Evolutionary conservation across 2,329 filamentous ascomycete species (phyloP).

Genomic region (Monilinia fructicola): DNA sequence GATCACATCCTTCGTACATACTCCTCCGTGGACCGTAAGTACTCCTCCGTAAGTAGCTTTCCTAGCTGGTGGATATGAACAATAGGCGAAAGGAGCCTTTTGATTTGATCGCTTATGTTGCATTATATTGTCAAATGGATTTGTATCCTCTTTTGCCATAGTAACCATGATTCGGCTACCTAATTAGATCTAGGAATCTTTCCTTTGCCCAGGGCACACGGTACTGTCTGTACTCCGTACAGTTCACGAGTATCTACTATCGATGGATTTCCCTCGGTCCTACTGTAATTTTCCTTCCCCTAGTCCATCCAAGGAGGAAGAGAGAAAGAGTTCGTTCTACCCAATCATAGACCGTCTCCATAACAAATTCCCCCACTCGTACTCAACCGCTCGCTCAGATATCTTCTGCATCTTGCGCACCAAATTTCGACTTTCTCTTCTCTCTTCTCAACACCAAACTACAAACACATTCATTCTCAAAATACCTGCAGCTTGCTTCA

Average conservation of each 20-base stretch:
- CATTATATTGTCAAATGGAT: background rate
- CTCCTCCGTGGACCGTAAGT: too few species aligned
- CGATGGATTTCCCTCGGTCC: too few species aligned
- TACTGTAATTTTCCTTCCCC: background rate
- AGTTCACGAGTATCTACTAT: too few species aligned
- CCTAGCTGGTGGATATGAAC: background rate
- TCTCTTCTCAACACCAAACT: background rate
- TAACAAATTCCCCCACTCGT: background rate
- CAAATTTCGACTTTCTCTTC: background rate
- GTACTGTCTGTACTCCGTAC: too few species aligned
- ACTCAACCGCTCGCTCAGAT: slow-evolving; percentile 8
- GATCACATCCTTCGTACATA: too few species aligned
- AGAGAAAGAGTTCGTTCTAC: background rate
- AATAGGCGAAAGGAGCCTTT: background rate
- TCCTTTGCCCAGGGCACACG: too few species aligned
- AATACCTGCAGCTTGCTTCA: slow-evolving; percentile 18
- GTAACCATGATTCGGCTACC: background rate
- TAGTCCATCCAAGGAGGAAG: slow-evolving; percentile 6
- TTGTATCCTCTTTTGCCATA: background rate
- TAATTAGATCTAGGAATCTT: background rate
- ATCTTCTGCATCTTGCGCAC: slow-evolving; percentile 7
- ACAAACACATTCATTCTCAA: slow-evolving; percentile 3
- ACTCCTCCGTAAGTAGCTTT: background rate
- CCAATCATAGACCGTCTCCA: slow-evolving; percentile 2
- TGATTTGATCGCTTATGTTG: slow-evolving; percentile 5